Evolutionary conservation across 2,329 filamentous ascomycete genomes (phyloP).

Genomic region (Plectosphaerella cucumerina): DNA sequence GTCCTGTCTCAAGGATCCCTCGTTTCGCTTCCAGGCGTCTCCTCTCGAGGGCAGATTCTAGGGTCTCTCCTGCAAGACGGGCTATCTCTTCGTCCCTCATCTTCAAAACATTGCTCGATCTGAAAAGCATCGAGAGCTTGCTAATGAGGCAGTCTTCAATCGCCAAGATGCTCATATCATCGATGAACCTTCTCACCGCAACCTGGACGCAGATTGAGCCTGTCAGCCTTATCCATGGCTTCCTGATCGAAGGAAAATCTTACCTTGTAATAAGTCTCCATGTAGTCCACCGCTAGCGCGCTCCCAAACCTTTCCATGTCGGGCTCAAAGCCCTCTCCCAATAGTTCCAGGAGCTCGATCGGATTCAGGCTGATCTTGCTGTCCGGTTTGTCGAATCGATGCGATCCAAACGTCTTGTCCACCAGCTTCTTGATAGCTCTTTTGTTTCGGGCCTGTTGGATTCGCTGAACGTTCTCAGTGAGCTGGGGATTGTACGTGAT

Average conservation of each 20-base stretch:
- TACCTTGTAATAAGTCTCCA: slow-evolving; percentile 37
- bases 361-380: slow-evolving; percentile 11
- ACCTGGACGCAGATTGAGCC: slow-evolving; percentile 14
- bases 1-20: slow-evolving; percentile 6
- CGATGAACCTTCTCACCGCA: slow-evolving; percentile 24
- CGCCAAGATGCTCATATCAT: slow-evolving; percentile 25
- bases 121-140: slow-evolving; percentile 18
- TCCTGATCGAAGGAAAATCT: not conserved
- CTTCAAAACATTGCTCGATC: slow-evolving; percentile 8
- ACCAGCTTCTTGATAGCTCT: slow-evolving; percentile 1
- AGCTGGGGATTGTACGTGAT: slow-evolving; percentile 51
- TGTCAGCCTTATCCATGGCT: not conserved
- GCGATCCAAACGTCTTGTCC: slow-evolving; percentile 8
- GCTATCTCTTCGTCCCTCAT: slow-evolving; percentile 11
- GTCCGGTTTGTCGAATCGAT: slow-evolving; percentile 11
- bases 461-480: slow-evolving; percentile 26
- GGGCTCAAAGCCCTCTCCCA: slow-evolving; percentile 16
- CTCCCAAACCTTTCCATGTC: slow-evolving; percentile 24
- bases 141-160: slow-evolving; percentile 25
- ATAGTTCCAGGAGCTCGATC: slow-evolving; percentile 12
- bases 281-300: slow-evolving; percentile 28
- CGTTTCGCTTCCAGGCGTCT: slow-evolving; percentile 10
- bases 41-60: slow-evolving; percentile 9
- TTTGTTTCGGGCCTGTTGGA: slow-evolving; percentile 15
- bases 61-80: slow-evolving; percentile 12